A percentile compares a stretch with the other conserved stretches of the same genome.
Conservation (phyloP, 768 basidiomycete species). For the Kwoniella bestiolae region DNA sequence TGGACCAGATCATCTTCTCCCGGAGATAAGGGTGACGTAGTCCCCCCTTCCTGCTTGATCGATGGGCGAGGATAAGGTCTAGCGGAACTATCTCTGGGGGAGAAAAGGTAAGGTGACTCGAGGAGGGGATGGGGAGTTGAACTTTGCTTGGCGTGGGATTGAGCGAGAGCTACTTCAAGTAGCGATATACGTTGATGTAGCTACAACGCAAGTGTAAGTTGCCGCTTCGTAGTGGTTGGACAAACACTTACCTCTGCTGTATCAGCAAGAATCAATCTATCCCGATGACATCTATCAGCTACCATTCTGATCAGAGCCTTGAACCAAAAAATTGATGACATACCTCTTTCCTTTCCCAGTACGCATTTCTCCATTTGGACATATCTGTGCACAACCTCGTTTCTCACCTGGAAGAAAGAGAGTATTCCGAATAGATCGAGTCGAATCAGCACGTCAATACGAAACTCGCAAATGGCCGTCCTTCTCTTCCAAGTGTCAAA, state of each 20-base stretch:
- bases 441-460: conserved; percentile 2
- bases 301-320: background rate
- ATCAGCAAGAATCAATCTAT: conserved; percentile 50
- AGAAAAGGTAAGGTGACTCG: conserved; percentile 45
- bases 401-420: conserved; percentile 36
- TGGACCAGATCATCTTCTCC: conserved; percentile 45
- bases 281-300: background rate
- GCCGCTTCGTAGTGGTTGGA: background rate
- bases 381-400: conserved; percentile 54
- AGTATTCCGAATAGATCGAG: background rate
- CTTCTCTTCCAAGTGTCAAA: background rate
- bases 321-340: conserved; percentile 2
- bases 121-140: conserved; percentile 49
- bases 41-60: conserved; percentile 15
- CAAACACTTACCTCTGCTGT: conserved; percentile 44
- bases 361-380: conserved; percentile 52
- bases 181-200: conserved; percentile 51
- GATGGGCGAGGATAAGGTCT: conserved; percentile 10
- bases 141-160: conserved; percentile 38
- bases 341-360: conserved; percentile 52
- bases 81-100: conserved; percentile 34
- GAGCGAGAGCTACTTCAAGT: conserved; percentile 53
- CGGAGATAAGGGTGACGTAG: background rate
- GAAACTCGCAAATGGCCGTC: background rate
- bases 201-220: conserved; percentile 10